Conservation (phyloP, 768 basidiomycete genomes). For the Coprinopsis marcescibilis region DNA sequence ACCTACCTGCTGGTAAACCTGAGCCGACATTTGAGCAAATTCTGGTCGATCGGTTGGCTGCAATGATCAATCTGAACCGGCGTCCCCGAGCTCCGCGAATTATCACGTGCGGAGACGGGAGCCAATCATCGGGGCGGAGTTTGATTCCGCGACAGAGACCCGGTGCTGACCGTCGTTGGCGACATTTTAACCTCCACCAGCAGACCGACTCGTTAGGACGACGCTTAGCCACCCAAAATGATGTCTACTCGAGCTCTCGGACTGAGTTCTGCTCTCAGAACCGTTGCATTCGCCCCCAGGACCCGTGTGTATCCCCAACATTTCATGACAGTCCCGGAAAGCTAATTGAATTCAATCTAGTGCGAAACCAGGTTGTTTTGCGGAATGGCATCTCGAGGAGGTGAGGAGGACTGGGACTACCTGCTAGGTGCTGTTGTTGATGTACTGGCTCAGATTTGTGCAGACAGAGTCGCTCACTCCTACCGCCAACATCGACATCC, state of each 20-base stretch:
- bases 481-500: constrained; percentile 50
- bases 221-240: constrained; percentile 22
- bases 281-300: constrained; percentile 36
- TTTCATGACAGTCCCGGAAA: constrained; percentile 20
- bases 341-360: constrained; percentile 14
- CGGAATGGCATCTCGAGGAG: constrained; percentile 37
- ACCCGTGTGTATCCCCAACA: constrained; percentile 23
- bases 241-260: constrained; percentile 51
- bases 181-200: constrained; percentile 3
- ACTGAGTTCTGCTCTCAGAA: constrained; percentile 51
- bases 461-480: constrained; percentile 65
- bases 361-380: constrained; percentile 35
- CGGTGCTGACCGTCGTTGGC: constrained; percentile 17
- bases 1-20: too few species aligned
- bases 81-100: too few species aligned
- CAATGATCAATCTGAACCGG: too few species aligned
- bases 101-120: constrained; percentile 16
- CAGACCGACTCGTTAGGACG: background rate
- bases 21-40: too few species aligned
- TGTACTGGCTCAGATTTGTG: constrained; percentile 34
- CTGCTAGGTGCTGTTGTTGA: background rate
- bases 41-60: too few species aligned
- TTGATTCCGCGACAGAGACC: constrained; percentile 16
- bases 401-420: constrained; percentile 19
- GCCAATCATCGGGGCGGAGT: constrained; percentile 19